A percentile compares a stretch with the other conserved stretches of the same genome.
phyloP scores from a whole-genome alignment of 169 alveolate genomes.

The Neospora caninum region DNA sequence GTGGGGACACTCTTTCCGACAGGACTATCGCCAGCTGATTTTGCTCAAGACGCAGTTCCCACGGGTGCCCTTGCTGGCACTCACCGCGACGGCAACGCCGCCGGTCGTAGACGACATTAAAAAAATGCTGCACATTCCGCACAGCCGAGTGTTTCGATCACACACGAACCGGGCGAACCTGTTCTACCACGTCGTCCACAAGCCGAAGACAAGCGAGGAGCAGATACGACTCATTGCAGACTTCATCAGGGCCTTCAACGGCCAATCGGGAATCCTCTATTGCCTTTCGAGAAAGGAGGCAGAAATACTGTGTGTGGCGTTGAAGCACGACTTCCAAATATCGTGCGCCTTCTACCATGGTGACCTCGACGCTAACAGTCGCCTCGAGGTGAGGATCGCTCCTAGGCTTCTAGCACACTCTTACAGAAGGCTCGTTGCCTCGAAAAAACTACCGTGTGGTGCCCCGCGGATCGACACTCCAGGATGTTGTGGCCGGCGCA shows the following conservation, averaged over 20 bases:
- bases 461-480: not conserved
- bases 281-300: conserved; percentile 89
- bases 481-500: too few species aligned
- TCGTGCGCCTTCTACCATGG: conserved; percentile 60
- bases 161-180: conserved; percentile 56
- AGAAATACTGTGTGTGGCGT: conserved; percentile 88
- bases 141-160: conserved; percentile 40
- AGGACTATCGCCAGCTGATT: conserved; percentile 91
- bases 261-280: not conserved
- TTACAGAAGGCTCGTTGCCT: not conserved
- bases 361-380: conserved; percentile 8
- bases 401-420: not conserved
- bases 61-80: conserved; percentile 85
- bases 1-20: conserved; percentile 99
- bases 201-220: conserved; percentile 44
- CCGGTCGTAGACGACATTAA: conserved; percentile 76
- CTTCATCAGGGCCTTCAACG: conserved; percentile 2
- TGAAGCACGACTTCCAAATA: conserved; percentile 79
- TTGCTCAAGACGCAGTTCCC: conserved; percentile 85
- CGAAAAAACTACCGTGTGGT: too few species aligned
- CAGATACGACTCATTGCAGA: conserved; percentile 9
- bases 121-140: conserved; percentile 29
- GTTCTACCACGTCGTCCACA: conserved; percentile 44
- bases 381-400: conserved; percentile 15
- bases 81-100: conserved; percentile 94